Base-by-base conservation (phyloP, 768 basidiomycete genomes). In the Podaxis pistillaris region DNA sequence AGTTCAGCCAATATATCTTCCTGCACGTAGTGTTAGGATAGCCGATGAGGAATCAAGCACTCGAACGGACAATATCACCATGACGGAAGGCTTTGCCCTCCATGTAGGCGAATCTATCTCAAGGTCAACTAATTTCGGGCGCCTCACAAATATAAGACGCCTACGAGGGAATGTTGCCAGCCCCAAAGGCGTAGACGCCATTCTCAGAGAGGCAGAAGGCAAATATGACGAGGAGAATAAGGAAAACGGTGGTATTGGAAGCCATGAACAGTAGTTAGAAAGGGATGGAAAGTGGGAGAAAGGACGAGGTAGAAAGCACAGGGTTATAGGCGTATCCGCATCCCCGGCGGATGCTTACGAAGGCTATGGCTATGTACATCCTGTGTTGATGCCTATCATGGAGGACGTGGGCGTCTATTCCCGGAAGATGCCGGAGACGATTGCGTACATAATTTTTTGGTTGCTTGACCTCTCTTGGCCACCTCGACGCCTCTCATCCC, bases 51-150 rank as follows among this genome's bases (percentile, higher is more conserved):
- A 12, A 59, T 40, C 12, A 53, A 49, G 26, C 17, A 64, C 38
- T 1, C 22, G 17, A 19, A 67, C 78, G 79, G 83, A 85, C 85
- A 54, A 97, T 94, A 74, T 97, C 94, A 47, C 95, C 95, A 71
- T 97, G 94, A 52, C 93, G 79, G 75, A 91, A 92, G 1, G 91
- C 91, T 66, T 82, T 86, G 41, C 90, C 93, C 72, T 96, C 94
- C 74, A 96, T 83, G 72, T 89, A 96, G 5, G 91, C 88, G 71
- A 87, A 93, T 22, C 90, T 90, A 64, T 8, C 46, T 9, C 62
- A 62, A 63, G n/a, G 54, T 61, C 57, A 66, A 67, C 64, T 56
- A 64, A 49, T 65, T 70, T 68, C 56, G 46, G 37, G 53, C 41
- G 30, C 40, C 65, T 57, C 60, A 54, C 56, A 33, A 33, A 41